Conservation (phyloP, 257 asterid genomes). For the Salvia miltiorrhiza region DNA sequence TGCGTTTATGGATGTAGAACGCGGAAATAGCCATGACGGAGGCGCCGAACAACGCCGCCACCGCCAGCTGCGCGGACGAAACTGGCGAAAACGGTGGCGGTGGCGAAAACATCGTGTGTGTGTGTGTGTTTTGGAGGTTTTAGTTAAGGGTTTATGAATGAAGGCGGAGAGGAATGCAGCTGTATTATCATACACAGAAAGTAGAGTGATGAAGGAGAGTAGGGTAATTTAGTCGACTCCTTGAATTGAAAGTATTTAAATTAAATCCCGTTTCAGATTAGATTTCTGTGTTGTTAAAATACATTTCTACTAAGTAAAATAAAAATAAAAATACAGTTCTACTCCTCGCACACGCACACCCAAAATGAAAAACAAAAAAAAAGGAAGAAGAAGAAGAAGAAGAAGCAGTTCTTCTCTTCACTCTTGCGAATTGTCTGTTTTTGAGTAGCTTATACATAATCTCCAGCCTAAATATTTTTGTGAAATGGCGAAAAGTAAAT, state of each 20-base stretch:
- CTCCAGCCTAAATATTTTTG: no score
- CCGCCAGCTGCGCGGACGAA: constrained; percentile 55
- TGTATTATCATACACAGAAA: constrained; percentile 6
- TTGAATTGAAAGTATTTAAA: not conserved
- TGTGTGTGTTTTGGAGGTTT: constrained; percentile 12
- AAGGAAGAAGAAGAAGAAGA: no score
- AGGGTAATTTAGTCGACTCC: not conserved
- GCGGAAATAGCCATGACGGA: constrained; percentile 91
- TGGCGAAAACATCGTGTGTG: constrained; percentile 39
- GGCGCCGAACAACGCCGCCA: constrained; percentile 90
- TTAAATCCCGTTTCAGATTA: no score
- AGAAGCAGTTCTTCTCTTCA: no score
- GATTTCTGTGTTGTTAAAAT: no score
- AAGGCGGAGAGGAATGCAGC: not conserved
- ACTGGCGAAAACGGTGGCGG: constrained; percentile 39
- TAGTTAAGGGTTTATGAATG: constrained; percentile 32
- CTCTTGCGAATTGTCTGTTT: no score
- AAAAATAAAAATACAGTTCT: no score
- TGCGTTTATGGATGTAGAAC: constrained; percentile 83
- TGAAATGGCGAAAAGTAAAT: no score
- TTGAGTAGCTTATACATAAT: no score
- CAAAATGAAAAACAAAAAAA: no score
- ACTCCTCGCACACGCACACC: no score
- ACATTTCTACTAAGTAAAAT: no score
- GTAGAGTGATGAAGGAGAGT: not conserved